Conservation (phyloP, 345 rosid species). For the Viola odorata region DNA sequence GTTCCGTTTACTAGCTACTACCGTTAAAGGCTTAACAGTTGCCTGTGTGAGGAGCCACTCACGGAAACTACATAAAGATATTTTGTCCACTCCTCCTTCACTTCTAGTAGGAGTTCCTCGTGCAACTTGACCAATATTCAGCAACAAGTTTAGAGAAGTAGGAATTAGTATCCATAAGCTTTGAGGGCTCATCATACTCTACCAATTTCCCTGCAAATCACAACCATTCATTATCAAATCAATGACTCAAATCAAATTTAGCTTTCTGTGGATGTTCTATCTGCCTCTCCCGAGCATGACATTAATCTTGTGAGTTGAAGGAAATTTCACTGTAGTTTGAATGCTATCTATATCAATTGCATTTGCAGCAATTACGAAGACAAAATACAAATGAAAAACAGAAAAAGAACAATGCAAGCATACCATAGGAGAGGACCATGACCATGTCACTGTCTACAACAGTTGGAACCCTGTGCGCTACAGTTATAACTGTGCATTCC, state of each 20-base stretch:
- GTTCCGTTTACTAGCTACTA: no score
- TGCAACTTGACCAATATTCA: conserved; percentile 75
- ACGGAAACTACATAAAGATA: no score
- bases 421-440: conserved; percentile 77
- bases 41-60: no score
- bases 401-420: background rate
- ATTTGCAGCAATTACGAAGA: no score
- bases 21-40: no score
- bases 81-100: no score
- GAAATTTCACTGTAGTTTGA: background rate
- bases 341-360: background rate
- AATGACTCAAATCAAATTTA: no score
- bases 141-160: conserved; percentile 68
- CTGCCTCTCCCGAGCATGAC: no score
- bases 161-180: conserved; percentile 59
- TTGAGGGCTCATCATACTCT: conserved; percentile 64
- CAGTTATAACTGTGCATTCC: conserved; percentile 60
- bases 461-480: conserved; percentile 72
- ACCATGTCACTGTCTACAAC: conserved; percentile 77
- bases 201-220: conserved; percentile 45
- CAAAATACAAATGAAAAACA: background rate
- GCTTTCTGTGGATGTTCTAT: no score
- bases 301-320: background rate
- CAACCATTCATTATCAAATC: background rate
- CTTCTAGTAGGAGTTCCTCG: conserved; percentile 31